Base-by-base conservation (phyloP, 1,139 yeast genomes). In the Kazachstania sp. region DNA sequence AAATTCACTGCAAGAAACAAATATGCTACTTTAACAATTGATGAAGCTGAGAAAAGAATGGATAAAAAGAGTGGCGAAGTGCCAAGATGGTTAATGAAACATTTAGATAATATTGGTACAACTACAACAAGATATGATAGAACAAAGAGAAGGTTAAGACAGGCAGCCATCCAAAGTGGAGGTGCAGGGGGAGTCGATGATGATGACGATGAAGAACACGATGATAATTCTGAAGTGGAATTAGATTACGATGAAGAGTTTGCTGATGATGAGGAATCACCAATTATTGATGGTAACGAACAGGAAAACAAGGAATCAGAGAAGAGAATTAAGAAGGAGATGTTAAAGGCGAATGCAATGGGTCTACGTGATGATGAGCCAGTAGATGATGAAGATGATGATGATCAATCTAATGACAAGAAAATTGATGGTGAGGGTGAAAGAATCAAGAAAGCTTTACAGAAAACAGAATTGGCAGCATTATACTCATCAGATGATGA, bases 241-340 rank as follows among this genome's bases (percentile, higher is more conserved):
- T 70, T 90, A 56, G 98, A 92, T 69, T 94, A 77, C 60, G 97
- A 92, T 56, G 98, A 92, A 64, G 97, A 90, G 64, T 92, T 92
- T 68, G 97, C 95, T 20, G 98, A 92, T 66, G 98, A 92, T 65
- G 98, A 92, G 69, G 98, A 92, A 65, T 97, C 97, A 1, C 98
- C 98, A 29, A 86, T 90, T 51, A 81, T 92, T 77, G 98, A 92
- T 61, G 97, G 97, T 45, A 88, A 90, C 51, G 98, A 92, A 62
- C 95, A 87, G 60, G 98, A 92, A 62, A 86, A 87, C 63, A 88
- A 85, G 64, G 85, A 88, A 56, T 85, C 90, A 37, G 97, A 92
- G 65, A 78, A 78, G 54, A 83, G 88, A 59, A 83, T 92, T 63
- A 92, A 90, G 67, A 83, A 78, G 57, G 97, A 92, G 66, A 88